Base-by-base conservation (phyloP, 2,329 filamentous ascomycete genomes). In the Didymella keratinophila region DNA sequence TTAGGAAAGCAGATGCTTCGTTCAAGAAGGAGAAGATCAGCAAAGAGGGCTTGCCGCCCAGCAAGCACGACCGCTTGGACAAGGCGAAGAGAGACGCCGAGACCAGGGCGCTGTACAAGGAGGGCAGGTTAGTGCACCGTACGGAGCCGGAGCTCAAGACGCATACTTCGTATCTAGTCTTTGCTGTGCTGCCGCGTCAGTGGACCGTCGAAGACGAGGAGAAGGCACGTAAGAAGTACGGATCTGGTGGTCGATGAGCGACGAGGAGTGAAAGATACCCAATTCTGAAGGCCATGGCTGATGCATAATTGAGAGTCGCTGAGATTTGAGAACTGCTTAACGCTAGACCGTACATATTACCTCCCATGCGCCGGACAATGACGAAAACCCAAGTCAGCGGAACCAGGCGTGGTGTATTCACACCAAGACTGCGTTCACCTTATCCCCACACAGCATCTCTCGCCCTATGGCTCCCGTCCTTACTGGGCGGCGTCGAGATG, bases 91-190 rank as follows among this genome's bases (percentile, higher is more conserved):
- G 61, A 50, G 67, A 75, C 2, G 50, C 64, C 49, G 74, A 71
- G 70, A 78, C 63, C 45, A 72, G 74, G 39, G 60, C 70, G 23
- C 30, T 76, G 42, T 96, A 89, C 80, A 86, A 90, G 72, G 86
- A 93, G 61, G 95, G 95, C 1, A 86, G 87, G 27, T 72, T 98
- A 39, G 84, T 92, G 28, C 92, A 96, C 69, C 86, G 92, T 23
- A 88, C 91, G 0, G 95, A 99, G 79, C 81, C 88, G 0, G 95
- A 99, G 71, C 80, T 98, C 60, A 97, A 97, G 83, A 95, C 91
- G 8, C 95, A 99, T 78, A 99, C 95, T 0, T 95, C 91, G n/a
- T 99, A 99, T 75, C 84, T 99, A 4, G 90, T 96, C 4, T 99
- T 99, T 79, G 95, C 95, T 0, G 81, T 95, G 3, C 78, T 99